Conservation (phyloP, 2,329 filamentous ascomycete genomes). For the Diaporthe citriasiana region DNA sequence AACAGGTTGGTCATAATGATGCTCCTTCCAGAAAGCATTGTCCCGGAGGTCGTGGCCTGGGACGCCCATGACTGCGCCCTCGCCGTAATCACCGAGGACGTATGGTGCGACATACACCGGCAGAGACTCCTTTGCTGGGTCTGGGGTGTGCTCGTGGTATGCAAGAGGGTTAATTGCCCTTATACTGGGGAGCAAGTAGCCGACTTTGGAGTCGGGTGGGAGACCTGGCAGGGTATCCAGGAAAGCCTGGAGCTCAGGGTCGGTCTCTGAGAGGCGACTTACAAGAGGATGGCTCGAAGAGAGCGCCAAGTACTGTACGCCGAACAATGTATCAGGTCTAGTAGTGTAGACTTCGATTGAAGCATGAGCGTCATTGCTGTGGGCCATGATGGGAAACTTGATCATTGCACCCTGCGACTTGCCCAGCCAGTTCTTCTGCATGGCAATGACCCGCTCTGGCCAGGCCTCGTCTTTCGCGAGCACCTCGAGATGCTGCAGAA, state of each 20-base stretch:
- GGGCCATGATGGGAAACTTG: slow-evolving; percentile 73
- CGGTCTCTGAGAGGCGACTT: slow-evolving; percentile 67
- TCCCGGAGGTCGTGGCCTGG: slow-evolving; percentile 87
- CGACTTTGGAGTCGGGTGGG: slow-evolving; percentile 71
- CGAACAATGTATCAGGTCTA: slow-evolving; percentile 87
- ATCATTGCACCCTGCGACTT: slow-evolving; percentile 81
- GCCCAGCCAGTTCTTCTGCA: slow-evolving; percentile 92
- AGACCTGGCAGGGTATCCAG: slow-evolving; percentile 72
- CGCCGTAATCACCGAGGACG: slow-evolving; percentile 86
- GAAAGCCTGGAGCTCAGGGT: slow-evolving; percentile 76
- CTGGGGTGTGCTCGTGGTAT: slow-evolving; percentile 64
- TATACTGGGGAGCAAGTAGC: slow-evolving; percentile 75
- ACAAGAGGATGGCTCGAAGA: slow-evolving; percentile 81
- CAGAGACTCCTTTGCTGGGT: slow-evolving; percentile 68
- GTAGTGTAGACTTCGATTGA: slow-evolving; percentile 85
- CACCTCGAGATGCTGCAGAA: slow-evolving; percentile 78
- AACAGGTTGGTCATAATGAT: slow-evolving; percentile 72
- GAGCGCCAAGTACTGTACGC: slow-evolving; percentile 87
- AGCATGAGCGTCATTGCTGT: slow-evolving; percentile 56
- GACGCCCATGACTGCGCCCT: slow-evolving; percentile 92
- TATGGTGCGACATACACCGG: slow-evolving; percentile 89
- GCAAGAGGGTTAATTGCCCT: slow-evolving; percentile 76
- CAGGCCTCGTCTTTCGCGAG: slow-evolving; percentile 76
- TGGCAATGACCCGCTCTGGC: slow-evolving; percentile 85
- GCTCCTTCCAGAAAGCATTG: slow-evolving; percentile 83